These are phyloP conservation scores for Pseudocercospora pini-densiflorae DNA, from an alignment of 2,329 filamentous ascomycete species.

Conservation along the genomic window DNA sequence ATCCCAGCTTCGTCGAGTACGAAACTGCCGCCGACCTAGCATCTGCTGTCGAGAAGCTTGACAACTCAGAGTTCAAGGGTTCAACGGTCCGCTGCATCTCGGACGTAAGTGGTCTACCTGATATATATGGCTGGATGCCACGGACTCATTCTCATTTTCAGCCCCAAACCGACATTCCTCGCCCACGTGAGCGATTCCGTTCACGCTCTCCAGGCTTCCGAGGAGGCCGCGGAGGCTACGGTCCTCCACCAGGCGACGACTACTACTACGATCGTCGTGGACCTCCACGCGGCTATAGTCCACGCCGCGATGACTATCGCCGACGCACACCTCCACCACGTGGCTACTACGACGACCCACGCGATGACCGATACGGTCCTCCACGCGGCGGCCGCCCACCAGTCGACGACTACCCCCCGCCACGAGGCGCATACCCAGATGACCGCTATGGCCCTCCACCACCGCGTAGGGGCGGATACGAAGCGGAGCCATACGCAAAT, in stretches of 20 bases:
- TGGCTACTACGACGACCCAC: constrained; percentile 82
- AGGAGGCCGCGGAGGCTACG: constrained; percentile 58
- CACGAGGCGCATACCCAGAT: constrained; percentile 66
- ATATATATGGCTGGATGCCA: background rate
- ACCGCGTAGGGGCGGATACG: constrained; percentile 51
- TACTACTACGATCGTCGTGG: constrained; percentile 80
- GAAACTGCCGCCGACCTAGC: constrained; percentile 90
- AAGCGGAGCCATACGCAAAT: constrained; percentile 64
- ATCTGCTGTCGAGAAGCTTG: constrained; percentile 91
- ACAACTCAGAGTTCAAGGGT: constrained; percentile 91
- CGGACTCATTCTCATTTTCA: constrained; percentile 42
- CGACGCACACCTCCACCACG: constrained; percentile 80
- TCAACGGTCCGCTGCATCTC: constrained; percentile 81
- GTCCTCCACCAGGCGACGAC: constrained; percentile 69
- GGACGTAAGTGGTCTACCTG: constrained; percentile 64
- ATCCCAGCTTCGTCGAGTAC: constrained; percentile 80
- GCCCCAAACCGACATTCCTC: constrained; percentile 73
- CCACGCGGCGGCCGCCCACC: constrained; percentile 67
- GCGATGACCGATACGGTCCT: constrained; percentile 70
- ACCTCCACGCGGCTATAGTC: constrained; percentile 81
- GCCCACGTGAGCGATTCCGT: constrained; percentile 65
- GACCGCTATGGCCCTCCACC: constrained; percentile 67
- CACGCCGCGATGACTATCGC: constrained; percentile 81
- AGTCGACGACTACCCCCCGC: constrained; percentile 75
- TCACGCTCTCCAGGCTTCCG: constrained; percentile 77